These are phyloP conservation scores for Suillus luteus DNA, from an alignment of 768 basidiomycete species.

Conservation along the genomic window DNA sequence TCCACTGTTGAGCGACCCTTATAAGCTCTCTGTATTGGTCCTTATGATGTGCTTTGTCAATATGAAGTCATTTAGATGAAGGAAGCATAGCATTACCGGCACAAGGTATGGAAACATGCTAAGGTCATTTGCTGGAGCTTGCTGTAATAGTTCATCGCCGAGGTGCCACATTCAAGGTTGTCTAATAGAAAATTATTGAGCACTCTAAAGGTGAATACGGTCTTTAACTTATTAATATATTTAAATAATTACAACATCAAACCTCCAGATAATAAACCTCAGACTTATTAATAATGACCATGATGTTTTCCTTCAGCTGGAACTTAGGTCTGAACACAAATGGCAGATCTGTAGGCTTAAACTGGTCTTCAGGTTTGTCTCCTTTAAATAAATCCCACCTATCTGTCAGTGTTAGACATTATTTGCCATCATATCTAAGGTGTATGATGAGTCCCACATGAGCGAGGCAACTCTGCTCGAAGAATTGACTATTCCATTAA, in stretches of 20 bases:
- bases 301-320: not conserved
- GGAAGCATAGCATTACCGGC: not conserved
- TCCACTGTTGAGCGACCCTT: too few relatives aligned
- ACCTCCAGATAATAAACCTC: not conserved
- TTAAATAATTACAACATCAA: too few relatives aligned
- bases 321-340: not conserved
- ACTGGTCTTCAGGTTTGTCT: not conserved
- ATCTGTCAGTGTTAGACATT: too few relatives aligned
- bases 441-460: not conserved
- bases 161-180: constrained; percentile 9
- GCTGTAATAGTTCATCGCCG: not conserved
- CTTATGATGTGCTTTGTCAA: not conserved
- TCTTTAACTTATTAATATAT: not conserved
- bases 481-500: not conserved
- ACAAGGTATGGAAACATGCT: not conserved
- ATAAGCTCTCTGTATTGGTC: not conserved
- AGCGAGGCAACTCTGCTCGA: not conserved
- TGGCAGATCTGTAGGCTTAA: not conserved
- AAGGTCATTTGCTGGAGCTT: constrained; percentile 3
- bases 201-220: not conserved
- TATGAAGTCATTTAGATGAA: not conserved
- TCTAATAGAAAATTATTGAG: constrained; percentile 6
- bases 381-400: not conserved
- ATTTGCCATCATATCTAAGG: too few relatives aligned
- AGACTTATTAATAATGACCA: not conserved